Percentiles rank a stretch among this genome's conserved stretches.
These are phyloP conservation scores for Rhodofomes roseus DNA, from an alignment of 1,284 basidiomycete genomes.

Conservation along the genomic window DNA sequence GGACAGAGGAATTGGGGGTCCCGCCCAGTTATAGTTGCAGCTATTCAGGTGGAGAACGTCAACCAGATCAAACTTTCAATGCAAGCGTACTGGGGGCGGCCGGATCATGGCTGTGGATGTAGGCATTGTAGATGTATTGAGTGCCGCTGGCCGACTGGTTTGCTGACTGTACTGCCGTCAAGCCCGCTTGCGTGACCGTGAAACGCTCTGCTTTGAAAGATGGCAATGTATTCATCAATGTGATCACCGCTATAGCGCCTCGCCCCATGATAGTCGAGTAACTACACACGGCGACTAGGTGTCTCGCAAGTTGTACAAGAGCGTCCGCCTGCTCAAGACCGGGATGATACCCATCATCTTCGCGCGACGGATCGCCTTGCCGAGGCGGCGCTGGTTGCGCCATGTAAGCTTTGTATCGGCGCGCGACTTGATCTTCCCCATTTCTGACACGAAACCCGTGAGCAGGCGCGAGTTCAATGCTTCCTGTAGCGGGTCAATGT, in stretches of 20 bases:
- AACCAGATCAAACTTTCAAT: neutral
- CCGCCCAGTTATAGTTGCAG: no score
- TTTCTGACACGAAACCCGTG: constrained; percentile 67
- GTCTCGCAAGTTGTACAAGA: neutral
- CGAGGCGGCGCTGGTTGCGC: constrained; percentile 77
- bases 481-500: constrained; percentile 67
- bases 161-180: neutral
- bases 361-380: constrained; percentile 87
- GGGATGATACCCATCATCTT: constrained; percentile 92
- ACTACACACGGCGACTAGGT: neutral
- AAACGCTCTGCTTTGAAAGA: neutral
- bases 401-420: constrained; percentile 75
- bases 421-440: constrained; percentile 83
- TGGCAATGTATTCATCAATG: neutral
- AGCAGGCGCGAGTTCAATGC: constrained; percentile 68
- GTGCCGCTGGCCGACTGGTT: neutral
- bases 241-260: neutral
- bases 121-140: neutral
- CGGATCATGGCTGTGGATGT: neutral
- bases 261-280: neutral
- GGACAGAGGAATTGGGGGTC: neutral
- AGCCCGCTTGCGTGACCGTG: neutral
- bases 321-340: constrained; percentile 42
- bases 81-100: neutral
- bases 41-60: neutral